phyloP scores from a whole-genome alignment of 1,139 yeast genomes.

The Saccharomycopsis hybrid region DNA sequence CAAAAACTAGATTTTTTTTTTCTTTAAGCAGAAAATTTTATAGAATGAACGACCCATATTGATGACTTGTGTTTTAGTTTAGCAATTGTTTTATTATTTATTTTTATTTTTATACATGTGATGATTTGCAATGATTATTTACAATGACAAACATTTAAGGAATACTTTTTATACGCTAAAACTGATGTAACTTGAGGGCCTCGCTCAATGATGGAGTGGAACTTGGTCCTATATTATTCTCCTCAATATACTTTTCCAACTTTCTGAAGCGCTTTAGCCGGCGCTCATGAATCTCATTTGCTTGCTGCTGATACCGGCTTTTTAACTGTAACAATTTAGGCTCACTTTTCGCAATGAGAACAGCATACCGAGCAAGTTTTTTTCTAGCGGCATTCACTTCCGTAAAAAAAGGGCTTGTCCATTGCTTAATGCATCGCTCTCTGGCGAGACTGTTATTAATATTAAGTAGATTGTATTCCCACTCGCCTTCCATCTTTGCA shows the following conservation, averaged over 20 bases:
- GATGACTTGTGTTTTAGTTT: too few relatives aligned
- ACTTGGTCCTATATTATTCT: conserved; percentile 25
- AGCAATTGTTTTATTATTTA: too few relatives aligned
- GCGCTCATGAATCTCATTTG: not conserved
- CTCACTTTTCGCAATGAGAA: not conserved
- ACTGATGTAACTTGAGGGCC: conserved; percentile 24
- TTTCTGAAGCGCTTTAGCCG: conserved; percentile 17
- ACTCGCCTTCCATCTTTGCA: not conserved
- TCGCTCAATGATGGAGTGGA: conserved; percentile 25
- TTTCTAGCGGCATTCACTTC: not conserved
- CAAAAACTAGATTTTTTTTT: too few relatives aligned
- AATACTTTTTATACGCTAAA: too few relatives aligned
- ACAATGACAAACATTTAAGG: too few relatives aligned
- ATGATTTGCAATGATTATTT: too few relatives aligned
- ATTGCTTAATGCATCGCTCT: not conserved
- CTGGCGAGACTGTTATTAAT: not conserved
- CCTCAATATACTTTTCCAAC: conserved; percentile 22
- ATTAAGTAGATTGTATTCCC: not conserved
- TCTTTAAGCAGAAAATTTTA: too few relatives aligned
- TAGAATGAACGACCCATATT: too few relatives aligned
- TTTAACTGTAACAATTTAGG: not conserved
- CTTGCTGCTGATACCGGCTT: too few relatives aligned
- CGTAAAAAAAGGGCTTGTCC: not conserved
- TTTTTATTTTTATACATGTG: too few relatives aligned
- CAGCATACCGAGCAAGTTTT: not conserved